phyloP scores from a whole-genome alignment of 2,329 filamentous ascomycete species.

The Sporothrix variecibatus region DNA sequence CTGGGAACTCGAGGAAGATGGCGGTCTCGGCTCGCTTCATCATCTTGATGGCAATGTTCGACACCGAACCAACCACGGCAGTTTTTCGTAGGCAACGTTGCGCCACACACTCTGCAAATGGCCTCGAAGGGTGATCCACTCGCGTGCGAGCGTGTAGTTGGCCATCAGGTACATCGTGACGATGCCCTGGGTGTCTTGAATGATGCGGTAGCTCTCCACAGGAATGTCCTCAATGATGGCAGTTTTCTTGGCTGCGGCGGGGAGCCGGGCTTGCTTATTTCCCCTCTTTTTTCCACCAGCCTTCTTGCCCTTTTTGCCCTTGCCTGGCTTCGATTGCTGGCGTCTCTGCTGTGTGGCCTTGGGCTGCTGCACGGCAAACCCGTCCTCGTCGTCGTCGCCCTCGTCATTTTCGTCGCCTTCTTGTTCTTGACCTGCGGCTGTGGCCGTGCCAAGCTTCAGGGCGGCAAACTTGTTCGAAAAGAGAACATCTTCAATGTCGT shows the following conservation, averaged over 20 bases:
- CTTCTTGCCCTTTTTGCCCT: slow-evolving; percentile 30
- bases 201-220: slow-evolving; percentile 40
- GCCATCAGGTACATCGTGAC: slow-evolving; percentile 49
- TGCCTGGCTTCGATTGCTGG: not conserved
- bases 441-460: not conserved
- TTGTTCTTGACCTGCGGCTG: not conserved
- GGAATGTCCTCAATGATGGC: slow-evolving; percentile 42
- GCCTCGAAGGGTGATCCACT: not conserved
- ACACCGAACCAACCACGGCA: slow-evolving; percentile 45
- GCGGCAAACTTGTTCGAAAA: not conserved
- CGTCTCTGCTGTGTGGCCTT: not conserved
- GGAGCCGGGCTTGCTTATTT: not conserved
- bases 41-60: slow-evolving; percentile 46
- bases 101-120: not conserved
- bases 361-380: not conserved
- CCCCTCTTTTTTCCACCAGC: slow-evolving; percentile 16
- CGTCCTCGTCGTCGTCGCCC: not conserved
- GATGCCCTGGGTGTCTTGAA: slow-evolving; percentile 37
- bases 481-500: not conserved
- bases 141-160: slow-evolving; percentile 36
- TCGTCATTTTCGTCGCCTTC: not conserved
- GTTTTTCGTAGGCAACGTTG: not conserved
- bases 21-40: slow-evolving; percentile 41
- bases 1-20: slow-evolving; percentile 51
- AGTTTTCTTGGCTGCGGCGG: slow-evolving; percentile 28